Base-by-base conservation (phyloP, 1,284 basidiomycete genomes). In the Mixia osmundae region DNA sequence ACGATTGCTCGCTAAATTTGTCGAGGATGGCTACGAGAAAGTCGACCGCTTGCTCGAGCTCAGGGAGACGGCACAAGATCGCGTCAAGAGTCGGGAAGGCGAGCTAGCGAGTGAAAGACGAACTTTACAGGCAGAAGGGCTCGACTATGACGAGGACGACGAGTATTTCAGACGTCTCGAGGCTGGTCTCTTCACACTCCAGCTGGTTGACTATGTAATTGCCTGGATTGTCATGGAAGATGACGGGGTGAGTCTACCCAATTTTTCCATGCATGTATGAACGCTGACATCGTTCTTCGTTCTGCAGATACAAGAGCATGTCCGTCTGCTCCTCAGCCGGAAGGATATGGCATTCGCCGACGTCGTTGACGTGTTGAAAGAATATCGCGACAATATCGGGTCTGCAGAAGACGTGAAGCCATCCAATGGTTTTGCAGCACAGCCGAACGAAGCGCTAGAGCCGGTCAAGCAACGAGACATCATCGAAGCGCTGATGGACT, bases 201-300 rank as follows among this genome's bases (percentile, higher is more conserved):
- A 97, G 51, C 76, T 74, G 12, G 68, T 79, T 16, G 89, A 95
- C 56, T 91, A 87, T 44, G 73, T 94, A 34, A 57, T 95, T 20
- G 85, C 77, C 1, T 99, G 91, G 91, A 57, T 95, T 20, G 68
- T 71, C 39, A 91, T 95, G 83, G 91, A 99, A 58, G 91, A 97
- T 49, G 91, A 97, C 49, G 91, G 85, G 22, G 83, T 87, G 58
- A 42, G 76, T 54, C 3, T 19, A n/a, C n/a, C 32, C 12, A 14
- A 10, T 8, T 24, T 32, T 33, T 3, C 38, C 14, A 5, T 30
- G 25, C 31, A 38, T 34, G 38, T 29, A 36, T 35, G 24, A 33
- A 15, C 9, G 35, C 3, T 22, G 22, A 58, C 54, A 50, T 26
- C 44, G 46, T 28, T 48, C 52, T 0, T 50, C 23, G 47, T 57